Conservation (phyloP, 2,329 filamentous ascomycete genomes). For the Scytalidium lignicola region DNA sequence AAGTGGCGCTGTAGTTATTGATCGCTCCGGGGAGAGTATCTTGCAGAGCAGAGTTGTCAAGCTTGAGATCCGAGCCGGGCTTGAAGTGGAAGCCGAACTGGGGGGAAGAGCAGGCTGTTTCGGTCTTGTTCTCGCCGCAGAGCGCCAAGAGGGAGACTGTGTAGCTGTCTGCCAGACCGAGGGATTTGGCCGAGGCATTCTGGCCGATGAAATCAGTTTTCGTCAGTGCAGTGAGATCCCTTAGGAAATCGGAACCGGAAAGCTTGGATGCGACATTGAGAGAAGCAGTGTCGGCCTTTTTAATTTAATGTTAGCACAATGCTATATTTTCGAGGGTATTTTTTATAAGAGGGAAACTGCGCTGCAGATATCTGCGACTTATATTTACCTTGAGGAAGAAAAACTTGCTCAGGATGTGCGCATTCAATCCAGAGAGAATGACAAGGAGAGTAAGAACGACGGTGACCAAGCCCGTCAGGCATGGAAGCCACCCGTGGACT, state of each 20-base stretch:
- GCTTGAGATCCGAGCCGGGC: slow-evolving; percentile 44
- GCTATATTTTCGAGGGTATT: no score
- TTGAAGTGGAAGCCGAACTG: slow-evolving; percentile 69
- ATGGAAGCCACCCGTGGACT: slow-evolving; percentile 9
- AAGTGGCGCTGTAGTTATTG: slow-evolving; percentile 65
- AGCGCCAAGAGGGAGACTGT: slow-evolving; percentile 78
- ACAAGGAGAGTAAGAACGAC: slow-evolving; percentile 23
- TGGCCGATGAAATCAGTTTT: slow-evolving; percentile 29
- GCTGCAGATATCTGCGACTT: no score
- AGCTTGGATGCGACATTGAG: slow-evolving; percentile 28
- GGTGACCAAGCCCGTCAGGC: slow-evolving; percentile 17
- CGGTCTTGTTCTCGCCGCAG: slow-evolving; percentile 53
- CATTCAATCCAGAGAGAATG: slow-evolving; percentile 26
- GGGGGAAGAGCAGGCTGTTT: slow-evolving; percentile 61
- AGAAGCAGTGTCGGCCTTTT: slow-evolving; percentile 26
- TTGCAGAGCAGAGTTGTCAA: slow-evolving; percentile 47
- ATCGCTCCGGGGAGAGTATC: slow-evolving; percentile 60
- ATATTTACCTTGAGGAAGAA: slow-evolving; percentile 30
- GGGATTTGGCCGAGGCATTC: slow-evolving; percentile 49
- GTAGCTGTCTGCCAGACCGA: slow-evolving; percentile 64
- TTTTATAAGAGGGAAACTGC: no score
- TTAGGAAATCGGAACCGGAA: slow-evolving; percentile 25
- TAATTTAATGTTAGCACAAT: neutral
- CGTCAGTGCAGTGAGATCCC: slow-evolving; percentile 28
- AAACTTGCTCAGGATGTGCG: slow-evolving; percentile 16